phyloP scores from a whole-genome alignment of 176 grass and related monocot species.

The Oryza brachyantha region DNA sequence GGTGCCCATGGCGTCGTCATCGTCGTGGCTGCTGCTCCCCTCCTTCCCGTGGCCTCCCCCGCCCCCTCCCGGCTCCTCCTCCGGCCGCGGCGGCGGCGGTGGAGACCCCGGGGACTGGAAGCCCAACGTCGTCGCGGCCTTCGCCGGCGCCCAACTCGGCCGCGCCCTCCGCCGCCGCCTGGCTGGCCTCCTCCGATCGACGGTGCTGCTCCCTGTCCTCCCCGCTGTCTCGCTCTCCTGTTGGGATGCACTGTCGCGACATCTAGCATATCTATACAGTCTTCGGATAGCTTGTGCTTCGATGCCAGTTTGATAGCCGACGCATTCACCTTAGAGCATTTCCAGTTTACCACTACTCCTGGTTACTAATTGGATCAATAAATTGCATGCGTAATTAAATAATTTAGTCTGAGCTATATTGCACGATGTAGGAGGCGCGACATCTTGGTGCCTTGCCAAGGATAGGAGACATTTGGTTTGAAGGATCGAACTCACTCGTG shows the following conservation, averaged over 20 bases:
- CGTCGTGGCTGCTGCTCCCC: constrained; percentile 39
- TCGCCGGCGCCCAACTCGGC: constrained; percentile 48
- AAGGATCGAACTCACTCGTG: constrained; percentile 18
- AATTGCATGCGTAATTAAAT: background rate
- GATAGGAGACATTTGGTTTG: constrained; percentile 39
- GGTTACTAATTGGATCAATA: background rate
- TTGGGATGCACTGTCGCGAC: background rate
- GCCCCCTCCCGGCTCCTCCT: constrained; percentile 46
- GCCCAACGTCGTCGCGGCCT: constrained; percentile 35
- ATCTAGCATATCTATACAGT: background rate
- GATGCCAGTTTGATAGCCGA: background rate
- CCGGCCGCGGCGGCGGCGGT: constrained; percentile 30
- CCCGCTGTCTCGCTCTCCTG: background rate
- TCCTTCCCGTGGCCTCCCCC: constrained; percentile 46
- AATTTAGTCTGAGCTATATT: background rate
- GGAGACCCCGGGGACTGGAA: constrained; percentile 38
- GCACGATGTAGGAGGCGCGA: constrained; percentile 31
- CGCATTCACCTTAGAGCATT: background rate
- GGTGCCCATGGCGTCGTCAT: constrained; percentile 43
- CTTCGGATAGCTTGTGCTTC: background rate
- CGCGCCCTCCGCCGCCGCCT: constrained; percentile 51
- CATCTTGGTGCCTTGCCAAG: constrained; percentile 33
- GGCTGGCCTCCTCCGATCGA: constrained; percentile 42
- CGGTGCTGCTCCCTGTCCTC: constrained; percentile 7
- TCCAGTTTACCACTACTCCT: background rate